phyloP scores from a whole-genome alignment of 2,329 filamentous ascomycete genomes.

The Lanzia echinophila region DNA sequence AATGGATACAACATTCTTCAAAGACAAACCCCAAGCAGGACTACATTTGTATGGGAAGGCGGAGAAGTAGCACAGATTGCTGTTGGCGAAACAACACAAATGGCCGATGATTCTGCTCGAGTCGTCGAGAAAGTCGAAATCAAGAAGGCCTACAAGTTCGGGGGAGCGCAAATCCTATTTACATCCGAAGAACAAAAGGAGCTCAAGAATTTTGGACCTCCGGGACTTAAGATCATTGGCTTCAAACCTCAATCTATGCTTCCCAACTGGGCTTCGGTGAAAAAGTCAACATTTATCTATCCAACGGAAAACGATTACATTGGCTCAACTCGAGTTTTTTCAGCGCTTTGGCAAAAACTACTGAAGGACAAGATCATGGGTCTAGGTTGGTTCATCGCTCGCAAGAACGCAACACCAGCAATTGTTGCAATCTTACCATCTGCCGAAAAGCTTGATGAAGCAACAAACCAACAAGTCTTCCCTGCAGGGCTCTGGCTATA shows the following conservation, averaged over 20 bases:
- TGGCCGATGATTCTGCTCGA: constrained; percentile 71
- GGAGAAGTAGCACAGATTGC: constrained; percentile 82
- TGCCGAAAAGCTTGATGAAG: constrained; percentile 55
- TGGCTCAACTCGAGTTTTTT: constrained; percentile 88
- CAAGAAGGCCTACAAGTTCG: constrained; percentile 92
- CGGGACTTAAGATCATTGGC: constrained; percentile 80
- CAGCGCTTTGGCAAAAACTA: constrained; percentile 83
- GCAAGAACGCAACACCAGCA: constrained; percentile 70
- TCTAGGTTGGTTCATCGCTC: constrained; percentile 82
- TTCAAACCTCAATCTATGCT: constrained; percentile 78
- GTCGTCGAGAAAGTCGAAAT: constrained; percentile 75
- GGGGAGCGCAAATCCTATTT: constrained; percentile 83
- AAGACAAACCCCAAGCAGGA: constrained; percentile 71
- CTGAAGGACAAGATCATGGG: constrained; percentile 73
- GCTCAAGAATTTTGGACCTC: constrained; percentile 73
- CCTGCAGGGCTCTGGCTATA: constrained; percentile 86
- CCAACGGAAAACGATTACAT: constrained; percentile 85
- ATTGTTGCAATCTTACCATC: constrained; percentile 80
- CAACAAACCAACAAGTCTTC: constrained; percentile 59
- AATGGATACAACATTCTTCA: constrained; percentile 91
- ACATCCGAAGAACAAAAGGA: constrained; percentile 73
- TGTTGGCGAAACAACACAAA: constrained; percentile 62
- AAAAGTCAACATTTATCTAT: constrained; percentile 87
- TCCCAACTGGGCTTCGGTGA: constrained; percentile 76
- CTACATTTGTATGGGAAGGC: constrained; percentile 80